phyloP scores from a whole-genome alignment of 2,329 filamentous ascomycete genomes.

The Penicillium polonicum region DNA sequence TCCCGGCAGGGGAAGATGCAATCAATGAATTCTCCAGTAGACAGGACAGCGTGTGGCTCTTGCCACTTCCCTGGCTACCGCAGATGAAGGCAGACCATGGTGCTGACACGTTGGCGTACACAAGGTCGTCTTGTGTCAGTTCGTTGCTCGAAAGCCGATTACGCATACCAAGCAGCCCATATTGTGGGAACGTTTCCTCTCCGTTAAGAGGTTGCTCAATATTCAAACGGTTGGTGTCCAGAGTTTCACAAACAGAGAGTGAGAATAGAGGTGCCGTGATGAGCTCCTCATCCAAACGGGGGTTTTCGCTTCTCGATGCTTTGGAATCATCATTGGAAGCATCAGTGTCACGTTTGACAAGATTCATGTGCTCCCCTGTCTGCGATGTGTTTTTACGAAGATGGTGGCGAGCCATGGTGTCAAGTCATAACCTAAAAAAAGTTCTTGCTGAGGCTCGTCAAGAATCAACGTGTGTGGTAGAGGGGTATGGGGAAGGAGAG shows the following conservation, averaged over 20 bases:
- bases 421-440: background rate
- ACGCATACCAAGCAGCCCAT: constrained; percentile 1
- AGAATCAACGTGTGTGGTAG: too few species aligned
- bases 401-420: background rate
- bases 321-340: background rate
- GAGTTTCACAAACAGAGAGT: background rate
- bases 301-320: too few species aligned
- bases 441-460: background rate
- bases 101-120: constrained; percentile 50
- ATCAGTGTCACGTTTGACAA: background rate
- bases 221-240: background rate
- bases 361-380: background rate
- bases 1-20: constrained; percentile 37
- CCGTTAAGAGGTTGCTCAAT: background rate
- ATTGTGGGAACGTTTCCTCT: background rate
- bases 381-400: background rate
- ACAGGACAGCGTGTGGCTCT: constrained; percentile 60
- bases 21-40: constrained; percentile 51
- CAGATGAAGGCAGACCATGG: constrained; percentile 63
- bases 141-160: background rate
- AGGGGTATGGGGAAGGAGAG: background rate
- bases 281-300: background rate
- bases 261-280: constrained; percentile 6
- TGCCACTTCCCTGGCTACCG: constrained; percentile 62
- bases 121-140: background rate